Evolutionary conservation across 202 grass and related monocot species (phyloP), one percentile per base, ranked within the genome.

Genomic region (Cymbopogon flexuosus): DNA sequence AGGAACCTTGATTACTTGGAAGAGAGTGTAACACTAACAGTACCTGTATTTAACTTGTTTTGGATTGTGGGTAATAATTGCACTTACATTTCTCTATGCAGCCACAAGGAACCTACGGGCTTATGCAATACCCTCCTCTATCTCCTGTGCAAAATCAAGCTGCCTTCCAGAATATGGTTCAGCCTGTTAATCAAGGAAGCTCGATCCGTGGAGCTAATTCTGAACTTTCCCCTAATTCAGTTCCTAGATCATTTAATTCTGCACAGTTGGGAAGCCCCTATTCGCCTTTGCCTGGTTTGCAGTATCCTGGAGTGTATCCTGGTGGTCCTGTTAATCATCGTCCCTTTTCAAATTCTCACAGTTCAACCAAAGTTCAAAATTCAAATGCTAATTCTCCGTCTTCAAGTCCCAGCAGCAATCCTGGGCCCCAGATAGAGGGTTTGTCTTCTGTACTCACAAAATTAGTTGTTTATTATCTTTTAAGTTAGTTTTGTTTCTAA

Each of bases 61-160:
- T 79, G 40, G 41, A n/a, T 79, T 79, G 30, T 74, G 51, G 14
- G 4, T 45, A 39, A 68, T 79, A 70, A 56, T 37, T 75, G 6
- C 52, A 65, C 13, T 43, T 90, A 0, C 77, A 27, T 84, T 87
- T 30, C 22, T 84, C 14, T 84, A 40, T 91, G 87, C 89, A 94
- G 92, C 87, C 93, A 86, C 82, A 90, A 81, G 92, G 91, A 86
- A 93, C 91, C 70, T 99, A 99, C 18, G 90, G 94, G 30, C 77
- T 94, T 77, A 85, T 94, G 86, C 92, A 94, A 66, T 99, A 96
- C 70, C 90, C 92, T 85, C 92, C 92, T 83, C 89, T 94, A 93
- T 86, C 89, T 83, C 89, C 96, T 85, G 86, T 99, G 85, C 96
- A 99, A 96, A 99, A 89, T 84, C 96, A 96, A 85, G 90, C 89